Conservation (phyloP, 805 yeast genomes). For the Ogataea glucozyma region DNA sequence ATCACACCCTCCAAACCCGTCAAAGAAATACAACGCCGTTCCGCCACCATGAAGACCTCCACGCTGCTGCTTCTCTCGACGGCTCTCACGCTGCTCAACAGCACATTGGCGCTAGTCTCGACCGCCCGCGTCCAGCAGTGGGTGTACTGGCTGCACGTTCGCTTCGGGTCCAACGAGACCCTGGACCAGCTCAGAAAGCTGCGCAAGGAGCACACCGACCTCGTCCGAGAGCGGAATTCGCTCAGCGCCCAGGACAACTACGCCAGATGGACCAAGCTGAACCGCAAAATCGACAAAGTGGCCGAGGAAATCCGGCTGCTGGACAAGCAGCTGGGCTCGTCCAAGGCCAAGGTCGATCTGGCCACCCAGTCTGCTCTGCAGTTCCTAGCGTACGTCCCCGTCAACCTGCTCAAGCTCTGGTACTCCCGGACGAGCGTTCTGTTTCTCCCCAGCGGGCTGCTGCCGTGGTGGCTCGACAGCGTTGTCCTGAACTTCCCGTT, state of each 20-base stretch:
- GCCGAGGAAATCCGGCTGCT: constrained; percentile 49
- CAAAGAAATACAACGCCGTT: too few species aligned
- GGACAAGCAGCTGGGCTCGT: constrained; percentile 39
- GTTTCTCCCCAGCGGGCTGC: constrained; percentile 55
- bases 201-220: constrained; percentile 45
- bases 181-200: constrained; percentile 32
- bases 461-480: constrained; percentile 60
- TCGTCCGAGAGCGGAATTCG: constrained; percentile 53
- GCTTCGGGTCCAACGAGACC: constrained; percentile 29
- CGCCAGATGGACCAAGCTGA: constrained; percentile 93
- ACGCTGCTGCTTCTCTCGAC: constrained; percentile 39
- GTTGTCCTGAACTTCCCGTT: constrained; percentile 57
- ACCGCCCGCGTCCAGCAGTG: constrained; percentile 22
- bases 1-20: too few species aligned
- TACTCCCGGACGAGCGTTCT: constrained; percentile 56
- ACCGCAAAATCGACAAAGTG: constrained; percentile 65
- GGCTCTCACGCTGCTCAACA: constrained; percentile 39
- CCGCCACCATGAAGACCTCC: constrained; percentile 19
- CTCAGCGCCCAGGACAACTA: constrained; percentile 91
- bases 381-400: constrained; percentile 45
- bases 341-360: constrained; percentile 38
- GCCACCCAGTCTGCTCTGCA: constrained; percentile 38
- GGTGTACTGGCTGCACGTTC: constrained; percentile 17
- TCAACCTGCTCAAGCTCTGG: constrained; percentile 50
- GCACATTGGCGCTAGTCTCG: constrained; percentile 41